Percentiles rank a stretch among this genome's conserved stretches.
Conservation (phyloP, 257 asterid genomes). For the Nicotiana noctiflora region DNA sequence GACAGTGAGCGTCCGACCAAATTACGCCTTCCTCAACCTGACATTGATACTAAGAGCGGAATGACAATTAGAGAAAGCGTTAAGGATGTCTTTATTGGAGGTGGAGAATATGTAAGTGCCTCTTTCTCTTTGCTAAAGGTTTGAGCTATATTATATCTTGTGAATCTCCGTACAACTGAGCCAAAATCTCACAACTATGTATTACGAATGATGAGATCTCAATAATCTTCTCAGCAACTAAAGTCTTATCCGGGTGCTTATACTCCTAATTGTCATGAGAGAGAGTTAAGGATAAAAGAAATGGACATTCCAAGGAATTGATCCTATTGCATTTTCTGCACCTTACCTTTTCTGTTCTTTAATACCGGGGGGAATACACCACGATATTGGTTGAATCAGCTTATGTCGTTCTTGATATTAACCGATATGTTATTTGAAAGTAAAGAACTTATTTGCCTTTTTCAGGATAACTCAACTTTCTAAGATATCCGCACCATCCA, state of each 20-base stretch:
- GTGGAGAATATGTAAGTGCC: conserved; percentile 82
- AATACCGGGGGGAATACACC: neutral
- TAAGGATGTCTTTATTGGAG: conserved; percentile 78
- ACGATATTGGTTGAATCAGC: neutral
- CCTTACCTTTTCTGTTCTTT: neutral
- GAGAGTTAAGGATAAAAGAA: neutral
- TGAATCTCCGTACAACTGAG: neutral
- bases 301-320: neutral
- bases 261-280: conserved; percentile 1
- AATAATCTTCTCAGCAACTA: neutral
- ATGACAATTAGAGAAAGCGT: conserved; percentile 89
- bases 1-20: conserved; percentile 96
- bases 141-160: neutral
- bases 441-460: neutral
- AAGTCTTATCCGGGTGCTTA: neutral
- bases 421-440: neutral
- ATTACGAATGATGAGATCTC: neutral
- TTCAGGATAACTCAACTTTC: neutral
- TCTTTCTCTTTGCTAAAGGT: conserved; percentile 6
- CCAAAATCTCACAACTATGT: neutral
- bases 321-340: neutral
- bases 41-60: conserved; percentile 47
- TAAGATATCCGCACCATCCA: neutral
- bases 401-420: neutral
- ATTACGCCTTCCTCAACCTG: conserved; percentile 86